Percentiles rank a stretch among this genome's conserved stretches.
phyloP scores from a whole-genome alignment of 1,139 yeast species.

The Scheffersomyces titani region DNA sequence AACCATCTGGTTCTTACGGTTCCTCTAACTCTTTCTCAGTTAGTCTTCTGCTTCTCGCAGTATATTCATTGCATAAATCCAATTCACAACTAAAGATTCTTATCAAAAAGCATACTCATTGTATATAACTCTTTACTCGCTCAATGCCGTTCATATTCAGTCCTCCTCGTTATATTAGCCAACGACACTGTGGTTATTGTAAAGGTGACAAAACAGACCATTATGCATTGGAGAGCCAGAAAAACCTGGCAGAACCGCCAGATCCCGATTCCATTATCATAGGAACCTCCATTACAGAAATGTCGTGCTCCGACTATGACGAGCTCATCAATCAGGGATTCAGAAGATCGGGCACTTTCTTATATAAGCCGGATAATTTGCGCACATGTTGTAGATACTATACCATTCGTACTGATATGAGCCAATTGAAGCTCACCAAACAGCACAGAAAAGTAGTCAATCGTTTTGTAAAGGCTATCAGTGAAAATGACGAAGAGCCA shows the following conservation, averaged over 20 bases:
- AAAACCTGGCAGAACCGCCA: slow-evolving; percentile 8
- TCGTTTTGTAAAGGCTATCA: slow-evolving; percentile 53
- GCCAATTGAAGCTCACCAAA: slow-evolving; percentile 51
- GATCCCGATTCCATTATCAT: slow-evolving; percentile 37
- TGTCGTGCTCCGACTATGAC: slow-evolving; percentile 60
- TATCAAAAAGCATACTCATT: background rate
- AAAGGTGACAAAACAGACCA: slow-evolving; percentile 46
- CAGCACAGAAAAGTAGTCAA: slow-evolving; percentile 69
- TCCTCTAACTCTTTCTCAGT: background rate
- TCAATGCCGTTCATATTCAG: background rate
- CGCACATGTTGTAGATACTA: slow-evolving; percentile 81
- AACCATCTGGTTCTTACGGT: background rate
- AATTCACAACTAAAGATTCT: background rate
- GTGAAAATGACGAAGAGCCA: slow-evolving; percentile 9
- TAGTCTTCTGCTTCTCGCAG: background rate
- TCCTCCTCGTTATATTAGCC: background rate
- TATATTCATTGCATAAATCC: background rate
- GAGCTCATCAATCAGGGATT: slow-evolving; percentile 68
- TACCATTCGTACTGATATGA: slow-evolving; percentile 67
- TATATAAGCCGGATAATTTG: slow-evolving; percentile 73
- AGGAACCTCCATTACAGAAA: slow-evolving; percentile 50
- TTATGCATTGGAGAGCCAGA: slow-evolving; percentile 34
- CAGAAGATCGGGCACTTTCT: slow-evolving; percentile 73
- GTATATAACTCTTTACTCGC: background rate
- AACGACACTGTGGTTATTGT: slow-evolving; percentile 62